Percentiles rank a stretch among this genome's conserved stretches.
These are phyloP conservation scores for Termitomyces sp. DNA, from an alignment of 768 basidiomycete genomes.

Conservation along the genomic window DNA sequence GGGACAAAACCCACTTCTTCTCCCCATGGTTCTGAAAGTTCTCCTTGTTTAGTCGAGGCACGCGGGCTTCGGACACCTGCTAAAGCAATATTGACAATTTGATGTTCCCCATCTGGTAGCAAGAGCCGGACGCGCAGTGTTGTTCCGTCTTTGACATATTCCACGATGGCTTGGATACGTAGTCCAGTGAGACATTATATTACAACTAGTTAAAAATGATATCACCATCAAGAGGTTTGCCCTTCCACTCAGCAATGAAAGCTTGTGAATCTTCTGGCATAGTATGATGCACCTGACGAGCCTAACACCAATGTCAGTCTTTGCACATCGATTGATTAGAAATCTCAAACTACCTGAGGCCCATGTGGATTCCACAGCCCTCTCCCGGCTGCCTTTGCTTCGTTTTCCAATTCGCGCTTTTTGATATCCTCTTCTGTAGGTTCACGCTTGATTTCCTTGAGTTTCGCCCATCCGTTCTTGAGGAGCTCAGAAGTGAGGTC, in stretches of 20 bases:
- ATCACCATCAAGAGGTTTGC: constrained; percentile 80
- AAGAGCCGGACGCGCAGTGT: constrained; percentile 85
- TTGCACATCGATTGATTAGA: background rate
- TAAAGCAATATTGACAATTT: constrained; percentile 79
- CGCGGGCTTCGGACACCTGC: constrained; percentile 79
- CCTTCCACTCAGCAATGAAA: constrained; percentile 89
- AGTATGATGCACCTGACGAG: constrained; percentile 67
- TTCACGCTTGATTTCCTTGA: constrained; percentile 84
- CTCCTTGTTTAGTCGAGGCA: constrained; percentile 64
- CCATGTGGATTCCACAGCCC: constrained; percentile 87
- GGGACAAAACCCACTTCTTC: constrained; percentile 65
- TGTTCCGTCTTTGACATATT: constrained; percentile 90
- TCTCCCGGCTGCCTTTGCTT: constrained; percentile 67
- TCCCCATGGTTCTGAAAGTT: constrained; percentile 75
- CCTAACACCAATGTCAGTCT: constrained; percentile 31
- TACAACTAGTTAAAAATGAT: background rate
- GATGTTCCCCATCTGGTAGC: constrained; percentile 86
- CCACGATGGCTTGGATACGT: constrained; percentile 69
- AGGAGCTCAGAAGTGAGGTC: constrained; percentile 78
- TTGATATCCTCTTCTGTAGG: constrained; percentile 71
- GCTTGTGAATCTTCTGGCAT: constrained; percentile 90
- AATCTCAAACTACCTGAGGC: constrained; percentile 44
- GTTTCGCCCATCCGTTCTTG: constrained; percentile 86
- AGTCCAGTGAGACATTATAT: constrained; percentile 6
- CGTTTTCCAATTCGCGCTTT: constrained; percentile 67